A percentile compares a stretch with the other conserved stretches of the same genome.
phyloP scores from a whole-genome alignment of 1,284 basidiomycete genomes.

The Marasmius sp. region DNA sequence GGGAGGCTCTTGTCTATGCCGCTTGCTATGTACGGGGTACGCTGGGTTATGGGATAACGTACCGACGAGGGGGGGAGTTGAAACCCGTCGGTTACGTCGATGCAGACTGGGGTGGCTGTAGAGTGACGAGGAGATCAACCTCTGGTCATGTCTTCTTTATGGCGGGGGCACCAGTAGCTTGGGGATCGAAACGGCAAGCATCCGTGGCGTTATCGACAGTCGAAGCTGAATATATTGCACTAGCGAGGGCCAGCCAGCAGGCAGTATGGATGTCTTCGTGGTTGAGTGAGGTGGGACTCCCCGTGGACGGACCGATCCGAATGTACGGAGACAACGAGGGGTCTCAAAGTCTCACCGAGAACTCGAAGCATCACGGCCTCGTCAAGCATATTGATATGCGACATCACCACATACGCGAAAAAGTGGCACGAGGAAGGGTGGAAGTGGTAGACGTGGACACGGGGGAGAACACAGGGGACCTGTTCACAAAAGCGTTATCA shows the following conservation, averaged over 20 bases:
- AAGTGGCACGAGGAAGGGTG: not conserved
- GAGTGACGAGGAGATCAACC: not conserved
- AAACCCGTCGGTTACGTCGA: not conserved
- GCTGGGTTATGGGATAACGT: not conserved
- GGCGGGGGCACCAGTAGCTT: conserved; percentile 22
- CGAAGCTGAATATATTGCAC: conserved; percentile 37
- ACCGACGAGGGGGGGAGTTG: no score
- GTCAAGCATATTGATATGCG: conserved; percentile 31
- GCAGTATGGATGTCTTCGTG: conserved; percentile 24
- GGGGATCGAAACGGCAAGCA: conserved; percentile 30
- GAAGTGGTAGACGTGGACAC: not conserved
- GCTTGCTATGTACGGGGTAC: no score
- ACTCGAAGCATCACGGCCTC: conserved; percentile 18
- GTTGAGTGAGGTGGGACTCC: no score
- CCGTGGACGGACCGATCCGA: no score
- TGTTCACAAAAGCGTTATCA: conserved; percentile 9
- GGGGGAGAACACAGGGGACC: conserved; percentile 4
- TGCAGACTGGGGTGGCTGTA: not conserved
- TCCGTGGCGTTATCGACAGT: conserved; percentile 28
- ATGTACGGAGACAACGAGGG: conserved; percentile 24
- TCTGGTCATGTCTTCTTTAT: not conserved
- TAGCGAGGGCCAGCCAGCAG: conserved; percentile 20
- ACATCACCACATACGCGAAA: conserved; percentile 27
- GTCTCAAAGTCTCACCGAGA: conserved; percentile 21
- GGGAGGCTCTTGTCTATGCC: conserved; percentile 10